phyloP scores from a whole-genome alignment of 306 rosid species.

The Vachellia pachyceras region DNA sequence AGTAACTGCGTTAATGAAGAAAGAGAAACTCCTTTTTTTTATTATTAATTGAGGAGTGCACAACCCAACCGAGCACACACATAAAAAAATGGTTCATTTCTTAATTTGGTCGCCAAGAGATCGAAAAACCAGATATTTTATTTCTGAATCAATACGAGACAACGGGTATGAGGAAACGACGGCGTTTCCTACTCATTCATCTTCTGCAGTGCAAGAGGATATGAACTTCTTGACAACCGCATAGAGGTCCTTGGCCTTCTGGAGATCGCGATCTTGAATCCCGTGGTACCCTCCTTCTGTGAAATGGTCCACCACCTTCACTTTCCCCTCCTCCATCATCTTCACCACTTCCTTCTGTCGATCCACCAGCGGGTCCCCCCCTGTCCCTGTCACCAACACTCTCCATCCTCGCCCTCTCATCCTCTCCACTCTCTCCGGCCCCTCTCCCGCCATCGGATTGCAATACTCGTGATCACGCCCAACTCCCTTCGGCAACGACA shows the following conservation, averaged over 20 bases:
- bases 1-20: too few relatives aligned
- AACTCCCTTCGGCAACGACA: conserved; percentile 53
- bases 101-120: too few relatives aligned
- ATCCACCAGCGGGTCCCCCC: conserved; percentile 58
- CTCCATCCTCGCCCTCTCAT: conserved; percentile 48
- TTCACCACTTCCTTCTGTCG: conserved; percentile 43
- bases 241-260: conserved; percentile 8
- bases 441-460: conserved; percentile 53
- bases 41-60: too few relatives aligned
- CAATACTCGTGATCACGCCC: conserved; percentile 58
- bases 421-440: conserved; percentile 25
- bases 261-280: conserved; percentile 12
- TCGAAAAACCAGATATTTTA: too few relatives aligned
- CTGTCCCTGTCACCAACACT: conserved; percentile 46
- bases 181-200: not conserved
- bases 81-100: too few relatives aligned
- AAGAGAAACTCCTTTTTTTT: too few relatives aligned
- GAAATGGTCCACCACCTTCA: conserved; percentile 45
- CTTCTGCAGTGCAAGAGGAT: not conserved
- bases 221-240: not conserved
- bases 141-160: not conserved
- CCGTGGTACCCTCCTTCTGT: conserved; percentile 52
- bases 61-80: too few relatives aligned
- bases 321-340: conserved; percentile 39
- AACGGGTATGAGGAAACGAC: not conserved